Evolutionary conservation across 2,329 filamentous ascomycete genomes (phyloP).

Genomic region (Pseudogymnoascus sp.): DNA sequence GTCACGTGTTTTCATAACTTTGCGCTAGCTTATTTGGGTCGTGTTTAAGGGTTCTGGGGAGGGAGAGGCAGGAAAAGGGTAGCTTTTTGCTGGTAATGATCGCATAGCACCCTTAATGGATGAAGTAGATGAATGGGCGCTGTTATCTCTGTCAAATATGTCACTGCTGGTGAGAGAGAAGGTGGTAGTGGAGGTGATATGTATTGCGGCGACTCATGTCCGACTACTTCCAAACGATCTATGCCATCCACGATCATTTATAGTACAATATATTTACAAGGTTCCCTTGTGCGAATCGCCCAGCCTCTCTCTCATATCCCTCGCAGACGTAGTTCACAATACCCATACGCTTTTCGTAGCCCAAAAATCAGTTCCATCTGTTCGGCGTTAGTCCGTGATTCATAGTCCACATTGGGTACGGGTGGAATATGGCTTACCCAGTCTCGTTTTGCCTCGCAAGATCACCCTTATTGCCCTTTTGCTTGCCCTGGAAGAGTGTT

Average conservation of each 20-base stretch:
- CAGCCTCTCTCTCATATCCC: not conserved
- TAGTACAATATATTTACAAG: conserved; percentile 4
- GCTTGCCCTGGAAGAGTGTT: conserved; percentile 49
- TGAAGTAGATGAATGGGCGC: not conserved
- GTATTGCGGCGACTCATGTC: not conserved
- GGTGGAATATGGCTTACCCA: conserved; percentile 46
- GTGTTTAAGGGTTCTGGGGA: not conserved
- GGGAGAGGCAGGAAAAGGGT: not conserved
- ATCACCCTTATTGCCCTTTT: conserved; percentile 56
- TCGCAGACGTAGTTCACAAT: not conserved
- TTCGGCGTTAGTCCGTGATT: conserved; percentile 9
- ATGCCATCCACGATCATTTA: not conserved
- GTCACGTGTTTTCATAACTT: conserved; percentile 1
- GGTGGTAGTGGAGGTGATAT: not conserved
- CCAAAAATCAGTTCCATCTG: conserved; percentile 27
- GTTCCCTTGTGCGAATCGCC: not conserved
- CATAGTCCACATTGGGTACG: not conserved
- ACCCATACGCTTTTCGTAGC: not conserved
- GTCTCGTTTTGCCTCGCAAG: conserved; percentile 71
- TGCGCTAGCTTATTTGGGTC: not conserved
- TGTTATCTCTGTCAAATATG: not conserved
- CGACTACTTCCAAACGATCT: not conserved
- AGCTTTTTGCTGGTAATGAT: not conserved
- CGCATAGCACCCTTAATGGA: not conserved
- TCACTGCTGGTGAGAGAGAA: not conserved